Evolutionary conservation across 495 filamentous ascomycete species (phyloP).

Genomic region (Recurvomyces mirabilis): DNA sequence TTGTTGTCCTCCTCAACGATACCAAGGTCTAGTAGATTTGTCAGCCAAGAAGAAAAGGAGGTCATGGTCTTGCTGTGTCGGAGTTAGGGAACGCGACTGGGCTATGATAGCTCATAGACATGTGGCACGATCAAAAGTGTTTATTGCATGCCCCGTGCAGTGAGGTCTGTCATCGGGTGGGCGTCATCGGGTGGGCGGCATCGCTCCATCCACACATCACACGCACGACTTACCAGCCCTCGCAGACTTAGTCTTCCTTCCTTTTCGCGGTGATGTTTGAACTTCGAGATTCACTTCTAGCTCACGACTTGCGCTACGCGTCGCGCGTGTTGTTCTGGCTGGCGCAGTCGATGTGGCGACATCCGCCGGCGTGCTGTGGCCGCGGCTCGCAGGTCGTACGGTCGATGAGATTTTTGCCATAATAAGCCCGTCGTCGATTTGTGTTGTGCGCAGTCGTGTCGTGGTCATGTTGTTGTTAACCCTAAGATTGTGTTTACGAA

Average conservation of each 20-base stretch:
- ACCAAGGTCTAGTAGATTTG: slow-evolving; percentile 25
- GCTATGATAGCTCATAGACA: no score
- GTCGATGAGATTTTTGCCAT: slow-evolving; percentile 11
- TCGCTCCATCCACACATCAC: neutral
- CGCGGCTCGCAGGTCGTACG: slow-evolving; percentile 8
- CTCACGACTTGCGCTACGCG: slow-evolving; percentile 15
- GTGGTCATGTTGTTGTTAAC: no score
- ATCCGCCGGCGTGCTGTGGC: neutral
- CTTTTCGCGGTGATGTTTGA: neutral
- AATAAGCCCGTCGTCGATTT: no score
- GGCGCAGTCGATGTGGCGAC: slow-evolving; percentile 9
- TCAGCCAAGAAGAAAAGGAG: slow-evolving; percentile 4
- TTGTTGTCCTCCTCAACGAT: slow-evolving; percentile 28
- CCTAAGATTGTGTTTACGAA: no score
- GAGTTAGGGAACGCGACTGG: neutral
- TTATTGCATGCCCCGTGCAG: neutral
- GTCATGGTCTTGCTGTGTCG: neutral
- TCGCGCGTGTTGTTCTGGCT: slow-evolving; percentile 3
- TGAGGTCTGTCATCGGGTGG: neutral
- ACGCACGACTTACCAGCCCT: neutral
- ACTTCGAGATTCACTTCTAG: neutral
- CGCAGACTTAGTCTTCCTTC: neutral
- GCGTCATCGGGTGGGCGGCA: neutral
- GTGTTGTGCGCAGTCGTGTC: no score
- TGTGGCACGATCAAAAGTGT: no score